A percentile compares a stretch with the other conserved stretches of the same genome.
Conservation (phyloP, 2,329 filamentous ascomycete species). For the Cytospora piceicola region DNA sequence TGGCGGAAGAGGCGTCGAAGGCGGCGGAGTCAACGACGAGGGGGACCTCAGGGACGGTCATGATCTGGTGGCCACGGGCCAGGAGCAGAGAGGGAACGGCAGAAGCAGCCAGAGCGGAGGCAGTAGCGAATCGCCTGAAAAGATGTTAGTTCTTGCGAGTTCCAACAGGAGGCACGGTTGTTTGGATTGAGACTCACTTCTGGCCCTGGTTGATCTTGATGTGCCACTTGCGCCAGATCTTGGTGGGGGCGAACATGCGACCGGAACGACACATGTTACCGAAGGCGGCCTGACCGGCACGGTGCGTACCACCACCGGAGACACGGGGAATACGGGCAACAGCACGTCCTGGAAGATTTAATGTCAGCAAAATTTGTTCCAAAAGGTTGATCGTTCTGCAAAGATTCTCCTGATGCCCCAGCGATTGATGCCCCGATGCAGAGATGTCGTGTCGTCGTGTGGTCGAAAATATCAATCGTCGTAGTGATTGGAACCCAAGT, state of each 20-base stretch:
- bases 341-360: conserved; percentile 77
- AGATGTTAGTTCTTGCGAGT: conserved; percentile 34
- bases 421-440: neutral
- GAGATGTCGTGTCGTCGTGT: neutral
- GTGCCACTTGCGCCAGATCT: conserved; percentile 99
- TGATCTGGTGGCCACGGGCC: conserved; percentile 96
- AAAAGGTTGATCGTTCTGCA: conserved; percentile 9
- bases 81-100: conserved; percentile 92
- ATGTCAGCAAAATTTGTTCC: conserved; percentile 34
- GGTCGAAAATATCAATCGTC: neutral
- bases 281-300: conserved; percentile 99
- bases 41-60: conserved; percentile 90
- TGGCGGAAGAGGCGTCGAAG: conserved; percentile 81
- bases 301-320: conserved; percentile 99
- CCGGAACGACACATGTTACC: conserved; percentile 99
- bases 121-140: conserved; percentile 88
- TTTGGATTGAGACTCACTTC: conserved; percentile 67
- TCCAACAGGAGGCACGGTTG: conserved; percentile 35
- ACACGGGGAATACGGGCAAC: conserved; percentile 99
- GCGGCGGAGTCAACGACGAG: conserved; percentile 92
- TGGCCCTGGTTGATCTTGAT: conserved; percentile 99
- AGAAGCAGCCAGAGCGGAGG: conserved; percentile 95
- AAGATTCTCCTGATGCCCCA: neutral
- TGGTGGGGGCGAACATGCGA: conserved; percentile 99
- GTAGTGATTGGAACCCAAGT: conserved; percentile 5